These are phyloP conservation scores for Brassica nigra DNA, from an alignment of 345 rosid genomes.

Conservation along the genomic window DNA sequence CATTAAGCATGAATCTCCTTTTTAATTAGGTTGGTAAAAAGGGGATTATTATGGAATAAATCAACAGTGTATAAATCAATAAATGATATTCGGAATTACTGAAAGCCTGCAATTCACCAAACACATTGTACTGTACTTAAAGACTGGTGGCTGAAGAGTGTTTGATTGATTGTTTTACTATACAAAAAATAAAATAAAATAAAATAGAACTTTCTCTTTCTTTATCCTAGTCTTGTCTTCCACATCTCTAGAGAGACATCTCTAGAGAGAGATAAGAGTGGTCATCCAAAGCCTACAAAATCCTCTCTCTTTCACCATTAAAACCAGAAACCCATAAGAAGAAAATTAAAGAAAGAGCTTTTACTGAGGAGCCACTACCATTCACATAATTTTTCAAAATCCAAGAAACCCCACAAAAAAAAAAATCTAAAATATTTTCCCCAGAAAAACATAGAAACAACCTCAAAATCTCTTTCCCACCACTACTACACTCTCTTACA, in stretches of 20 bases:
- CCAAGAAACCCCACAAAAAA: conserved; percentile 20
- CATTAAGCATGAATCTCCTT: background rate
- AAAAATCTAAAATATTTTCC: conserved; percentile 6
- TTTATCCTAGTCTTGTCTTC: conserved; percentile 25
- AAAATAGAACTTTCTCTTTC: background rate
- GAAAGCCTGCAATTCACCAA: conserved; percentile 16
- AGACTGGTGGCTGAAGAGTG: conserved; percentile 22
- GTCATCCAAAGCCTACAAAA: conserved; percentile 19
- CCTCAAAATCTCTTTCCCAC: conserved; percentile 32
- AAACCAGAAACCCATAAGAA: conserved; percentile 30
- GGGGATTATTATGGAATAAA: background rate
- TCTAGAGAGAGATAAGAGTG: conserved; percentile 20
- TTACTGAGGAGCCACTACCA: conserved; percentile 41
- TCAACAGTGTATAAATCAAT: background rate
- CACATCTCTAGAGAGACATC: conserved; percentile 19
- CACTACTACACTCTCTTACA: conserved; percentile 18
- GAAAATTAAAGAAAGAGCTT: conserved; percentile 18
- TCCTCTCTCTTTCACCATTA: conserved; percentile 23
- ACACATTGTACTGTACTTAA: conserved; percentile 15
- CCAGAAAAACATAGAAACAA: background rate
- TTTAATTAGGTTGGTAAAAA: background rate
- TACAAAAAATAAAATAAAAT: background rate
- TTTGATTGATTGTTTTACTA: conserved; percentile 1
- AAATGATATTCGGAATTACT: conserved; percentile 12
- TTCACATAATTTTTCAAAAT: conserved; percentile 23